Evolutionary conservation across 768 basidiomycete genomes (phyloP).

Genomic region (Hortiboletus flavorubellus): DNA sequence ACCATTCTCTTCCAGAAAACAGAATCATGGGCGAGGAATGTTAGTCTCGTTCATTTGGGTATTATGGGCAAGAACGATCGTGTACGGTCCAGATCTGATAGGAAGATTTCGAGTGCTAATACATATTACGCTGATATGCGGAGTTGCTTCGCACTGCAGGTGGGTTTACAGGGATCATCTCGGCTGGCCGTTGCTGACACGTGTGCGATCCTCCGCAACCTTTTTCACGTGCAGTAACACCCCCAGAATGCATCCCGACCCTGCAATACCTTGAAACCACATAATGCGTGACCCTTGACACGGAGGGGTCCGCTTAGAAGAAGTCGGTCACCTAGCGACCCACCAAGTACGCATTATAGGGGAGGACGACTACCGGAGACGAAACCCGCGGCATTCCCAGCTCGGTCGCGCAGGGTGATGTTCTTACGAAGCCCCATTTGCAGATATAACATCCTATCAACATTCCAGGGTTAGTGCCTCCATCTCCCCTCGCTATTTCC

Average conservation of each 20-base stretch:
- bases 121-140: not conserved
- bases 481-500: slow-evolving; percentile 1
- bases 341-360: not conserved
- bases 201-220: not conserved
- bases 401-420: slow-evolving; percentile 1
- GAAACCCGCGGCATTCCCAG: slow-evolving; percentile 26
- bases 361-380: slow-evolving; percentile 2
- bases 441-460: slow-evolving; percentile 19
- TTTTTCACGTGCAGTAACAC: not conserved
- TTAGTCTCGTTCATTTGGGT: too few relatives aligned
- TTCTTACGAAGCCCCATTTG: slow-evolving; percentile 12
- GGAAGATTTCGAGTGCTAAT: too few relatives aligned
- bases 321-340: slow-evolving; percentile 5
- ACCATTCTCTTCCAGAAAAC: too few relatives aligned
- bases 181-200: too few relatives aligned
- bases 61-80: too few relatives aligned
- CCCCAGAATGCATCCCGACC: not conserved
- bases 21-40: too few relatives aligned
- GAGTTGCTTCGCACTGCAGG: too few relatives aligned
- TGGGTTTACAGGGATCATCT: not conserved
- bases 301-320: slow-evolving; percentile 1
- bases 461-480: not conserved
- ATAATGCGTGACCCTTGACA: not conserved
- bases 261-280: not conserved
- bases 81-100: too few relatives aligned